Evolutionary conservation across 495 filamentous ascomycete species (phyloP), one percentile per base, ranked within the genome.

Genomic region (Aspergillus ellipticus): DNA sequence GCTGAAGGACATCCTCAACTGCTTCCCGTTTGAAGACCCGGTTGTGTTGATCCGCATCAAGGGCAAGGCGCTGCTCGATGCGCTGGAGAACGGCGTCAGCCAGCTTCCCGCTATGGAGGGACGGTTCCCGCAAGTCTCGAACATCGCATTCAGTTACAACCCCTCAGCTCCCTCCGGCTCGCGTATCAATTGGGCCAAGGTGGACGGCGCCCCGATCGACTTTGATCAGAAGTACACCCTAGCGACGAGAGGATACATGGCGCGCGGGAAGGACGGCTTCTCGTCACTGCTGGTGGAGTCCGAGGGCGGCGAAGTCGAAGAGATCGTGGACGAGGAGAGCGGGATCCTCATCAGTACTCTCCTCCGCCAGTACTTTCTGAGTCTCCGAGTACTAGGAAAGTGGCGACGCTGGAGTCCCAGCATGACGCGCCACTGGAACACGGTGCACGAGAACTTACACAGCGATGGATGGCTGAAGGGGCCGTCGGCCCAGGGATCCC

Each of bases 21-120:
- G 89, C 58, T 96, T 96, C 63, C 92, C 92, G 0, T 96, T 96
- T 57, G 92, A 96, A 62, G 92, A 96, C 51, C 92, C 92, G 0
- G 87, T 92, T 4, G 85, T 96, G 0, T 84, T 94, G 1, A 73
- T 96, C 42, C 83, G 80, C 21, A 72, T 89, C 10, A 74, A 66
- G 1, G 92, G 92, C 0, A 71, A 80, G 49, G 85, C 81, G 0
- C 79, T 96, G 48, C 71, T 82, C 54, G 84, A 85, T 13, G 92
- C 92, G 7, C 66, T 96, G 3, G 91, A 96, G 67, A 96, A 96
- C 55, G 82, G 85, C 0, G 79, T 96, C 16, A 85, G 83, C 28
- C 82, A 85, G 51, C 83, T 92, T 55, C 92, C 92, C 2, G 89
- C 92, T 0, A 78, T 92, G 2, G 92, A 96, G 68, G 92, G 89